Evolutionary conservation across 2,329 filamentous ascomycete species (phyloP).

Genomic region (Parastagonospora avenae): DNA sequence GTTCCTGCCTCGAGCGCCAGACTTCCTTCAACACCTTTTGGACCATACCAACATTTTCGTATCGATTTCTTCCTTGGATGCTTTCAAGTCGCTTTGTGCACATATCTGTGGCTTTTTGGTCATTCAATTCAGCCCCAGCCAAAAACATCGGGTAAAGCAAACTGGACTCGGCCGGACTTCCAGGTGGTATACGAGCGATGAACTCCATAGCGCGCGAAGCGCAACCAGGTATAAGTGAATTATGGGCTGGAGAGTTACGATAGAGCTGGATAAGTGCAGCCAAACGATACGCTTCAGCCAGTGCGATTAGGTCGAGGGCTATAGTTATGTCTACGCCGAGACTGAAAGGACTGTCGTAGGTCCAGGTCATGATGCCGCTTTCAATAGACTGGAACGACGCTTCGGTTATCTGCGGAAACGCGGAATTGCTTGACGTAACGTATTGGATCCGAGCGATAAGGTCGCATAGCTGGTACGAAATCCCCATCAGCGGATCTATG

Average conservation of each 20-base stretch:
- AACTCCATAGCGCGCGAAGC: slow-evolving; percentile 43
- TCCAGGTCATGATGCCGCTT: slow-evolving; percentile 38
- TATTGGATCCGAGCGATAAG: slow-evolving; percentile 43
- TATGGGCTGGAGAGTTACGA: slow-evolving; percentile 34
- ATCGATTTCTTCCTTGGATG: slow-evolving; percentile 41
- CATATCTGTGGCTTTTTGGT: slow-evolving; percentile 33
- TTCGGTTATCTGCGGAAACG: slow-evolving; percentile 40
- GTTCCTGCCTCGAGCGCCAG: slow-evolving; percentile 38
- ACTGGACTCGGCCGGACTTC: slow-evolving; percentile 42
- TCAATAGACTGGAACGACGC: slow-evolving; percentile 41
- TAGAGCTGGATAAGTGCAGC: slow-evolving; percentile 44
- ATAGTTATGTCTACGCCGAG: slow-evolving; percentile 36
- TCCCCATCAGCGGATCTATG: slow-evolving; percentile 45
- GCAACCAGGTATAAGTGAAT: slow-evolving; percentile 29
- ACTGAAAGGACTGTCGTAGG: slow-evolving; percentile 39
- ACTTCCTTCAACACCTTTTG: slow-evolving; percentile 44
- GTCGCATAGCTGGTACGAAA: slow-evolving; percentile 41
- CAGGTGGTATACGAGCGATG: slow-evolving; percentile 40
- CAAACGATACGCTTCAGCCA: slow-evolving; percentile 42
- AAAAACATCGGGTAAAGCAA: slow-evolving; percentile 45
- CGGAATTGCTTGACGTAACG: slow-evolving; percentile 36
- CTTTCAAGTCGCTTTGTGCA: slow-evolving; percentile 36
- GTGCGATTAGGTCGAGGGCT: slow-evolving; percentile 42
- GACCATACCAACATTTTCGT: slow-evolving; percentile 42
- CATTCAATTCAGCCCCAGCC: slow-evolving; percentile 40